Conservation (phyloP, 2,329 filamentous ascomycete genomes). For the Seiridium unicorne region DNA sequence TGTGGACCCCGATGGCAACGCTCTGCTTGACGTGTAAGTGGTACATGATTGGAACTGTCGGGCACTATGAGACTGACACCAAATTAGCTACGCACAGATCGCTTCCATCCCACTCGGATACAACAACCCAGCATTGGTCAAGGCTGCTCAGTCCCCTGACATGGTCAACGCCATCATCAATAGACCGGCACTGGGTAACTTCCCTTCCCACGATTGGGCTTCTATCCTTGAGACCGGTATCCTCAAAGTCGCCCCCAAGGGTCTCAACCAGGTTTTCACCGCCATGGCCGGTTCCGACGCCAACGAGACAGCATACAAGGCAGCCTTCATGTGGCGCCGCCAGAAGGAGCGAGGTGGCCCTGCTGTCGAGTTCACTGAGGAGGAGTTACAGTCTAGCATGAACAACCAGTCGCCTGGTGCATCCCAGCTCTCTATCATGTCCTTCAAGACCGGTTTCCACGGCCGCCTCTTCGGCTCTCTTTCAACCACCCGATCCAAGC, state of each 20-base stretch:
- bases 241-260: constrained; percentile 78
- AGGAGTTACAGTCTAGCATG: constrained; percentile 76
- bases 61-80: constrained; percentile 11
- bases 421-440: constrained; percentile 78
- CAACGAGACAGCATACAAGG: constrained; percentile 94
- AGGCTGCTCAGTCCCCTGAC: constrained; percentile 70
- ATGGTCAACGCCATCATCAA: constrained; percentile 84
- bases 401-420: constrained; percentile 76
- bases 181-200: constrained; percentile 86
- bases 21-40: constrained; percentile 68
- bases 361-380: constrained; percentile 73
- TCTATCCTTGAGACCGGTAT: constrained; percentile 76
- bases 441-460: constrained; percentile 87
- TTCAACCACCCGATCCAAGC: constrained; percentile 87
- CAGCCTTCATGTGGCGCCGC: constrained; percentile 89
- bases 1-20: constrained; percentile 68
- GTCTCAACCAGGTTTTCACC: constrained; percentile 86
- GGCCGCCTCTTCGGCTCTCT: constrained; percentile 85
- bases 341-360: constrained; percentile 78
- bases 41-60: background rate
- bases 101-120: constrained; percentile 91
- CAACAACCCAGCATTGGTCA: constrained; percentile 77
- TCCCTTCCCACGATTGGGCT: constrained; percentile 83
- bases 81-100: constrained; percentile 76
- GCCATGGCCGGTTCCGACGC: constrained; percentile 86